phyloP scores from a whole-genome alignment of 805 yeast genomes.

The Candida loeiensis region DNA sequence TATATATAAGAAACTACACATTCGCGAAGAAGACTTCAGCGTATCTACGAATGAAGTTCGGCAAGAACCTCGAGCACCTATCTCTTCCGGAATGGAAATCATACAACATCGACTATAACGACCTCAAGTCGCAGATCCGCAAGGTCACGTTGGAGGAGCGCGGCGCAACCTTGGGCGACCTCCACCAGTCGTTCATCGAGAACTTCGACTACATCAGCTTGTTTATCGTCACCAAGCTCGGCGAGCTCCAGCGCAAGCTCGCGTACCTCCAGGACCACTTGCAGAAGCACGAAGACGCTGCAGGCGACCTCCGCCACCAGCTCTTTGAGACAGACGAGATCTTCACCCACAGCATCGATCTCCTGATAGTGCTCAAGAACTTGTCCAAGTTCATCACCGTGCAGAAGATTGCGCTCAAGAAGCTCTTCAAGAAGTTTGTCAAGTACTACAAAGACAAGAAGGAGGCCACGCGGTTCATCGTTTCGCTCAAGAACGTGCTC shows the following conservation, averaged over 20 bases:
- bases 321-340: slow-evolving; percentile 24
- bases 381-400: slow-evolving; percentile 67
- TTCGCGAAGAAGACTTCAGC: neutral
- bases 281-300: neutral
- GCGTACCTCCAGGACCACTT: slow-evolving; percentile 16
- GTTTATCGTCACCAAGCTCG: slow-evolving; percentile 64
- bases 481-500: slow-evolving; percentile 29
- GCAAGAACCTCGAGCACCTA: slow-evolving; percentile 65
- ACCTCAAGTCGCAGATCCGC: slow-evolving; percentile 63
- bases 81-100: slow-evolving; percentile 87
- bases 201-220: slow-evolving; percentile 60
- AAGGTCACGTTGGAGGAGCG: slow-evolving; percentile 41
- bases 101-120: slow-evolving; percentile 81
- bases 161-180: slow-evolving; percentile 27
- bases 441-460: slow-evolving; percentile 38
- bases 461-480: slow-evolving; percentile 21
- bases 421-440: slow-evolving; percentile 66
- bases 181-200: slow-evolving; percentile 41
- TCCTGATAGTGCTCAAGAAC: slow-evolving; percentile 52
- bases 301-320: slow-evolving; percentile 6
- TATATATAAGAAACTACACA: neutral
- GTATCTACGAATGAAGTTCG: slow-evolving; percentile 73
- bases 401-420: slow-evolving; percentile 70
- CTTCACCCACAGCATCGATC: slow-evolving; percentile 36
- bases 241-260: slow-evolving; percentile 57